phyloP scores from a whole-genome alignment of 805 yeast genomes.

The Torulaspora maleeae region DNA sequence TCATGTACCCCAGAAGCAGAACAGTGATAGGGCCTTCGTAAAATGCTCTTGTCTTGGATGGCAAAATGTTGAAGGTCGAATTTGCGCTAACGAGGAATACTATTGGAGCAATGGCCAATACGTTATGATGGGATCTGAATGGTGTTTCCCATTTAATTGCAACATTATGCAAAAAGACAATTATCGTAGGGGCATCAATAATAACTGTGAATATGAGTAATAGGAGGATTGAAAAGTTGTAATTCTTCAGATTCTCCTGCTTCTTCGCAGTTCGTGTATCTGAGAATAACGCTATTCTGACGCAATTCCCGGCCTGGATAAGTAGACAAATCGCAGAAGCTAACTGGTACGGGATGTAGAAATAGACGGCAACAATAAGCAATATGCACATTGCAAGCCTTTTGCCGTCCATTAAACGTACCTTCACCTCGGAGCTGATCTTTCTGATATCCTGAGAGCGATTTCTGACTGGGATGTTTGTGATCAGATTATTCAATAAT shows the following conservation, averaged over 20 bases:
- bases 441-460: neutral
- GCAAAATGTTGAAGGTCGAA: constrained; percentile 46
- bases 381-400: constrained; percentile 34
- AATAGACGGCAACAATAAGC: constrained; percentile 45
- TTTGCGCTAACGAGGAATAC: constrained; percentile 54
- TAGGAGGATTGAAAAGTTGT: constrained; percentile 56
- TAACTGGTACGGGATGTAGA: constrained; percentile 77
- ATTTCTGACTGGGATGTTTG: neutral
- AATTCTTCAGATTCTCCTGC: constrained; percentile 45
- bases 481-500: constrained; percentile 1
- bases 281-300: constrained; percentile 34
- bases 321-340: constrained; percentile 58
- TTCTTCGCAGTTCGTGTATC: constrained; percentile 6
- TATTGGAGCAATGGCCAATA: constrained; percentile 71
- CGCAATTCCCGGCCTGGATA: constrained; percentile 53
- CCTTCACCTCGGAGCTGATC: neutral
- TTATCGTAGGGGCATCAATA: constrained; percentile 66
- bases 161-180: constrained; percentile 79
- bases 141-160: constrained; percentile 77
- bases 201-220: constrained; percentile 77
- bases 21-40: constrained; percentile 35
- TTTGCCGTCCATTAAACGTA: constrained; percentile 5
- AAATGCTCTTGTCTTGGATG: constrained; percentile 15
- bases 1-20: constrained; percentile 46
- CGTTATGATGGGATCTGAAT: constrained; percentile 80